phyloP scores from a whole-genome alignment of 2,329 filamentous ascomycete genomes.

The Ophiostoma quercus region DNA sequence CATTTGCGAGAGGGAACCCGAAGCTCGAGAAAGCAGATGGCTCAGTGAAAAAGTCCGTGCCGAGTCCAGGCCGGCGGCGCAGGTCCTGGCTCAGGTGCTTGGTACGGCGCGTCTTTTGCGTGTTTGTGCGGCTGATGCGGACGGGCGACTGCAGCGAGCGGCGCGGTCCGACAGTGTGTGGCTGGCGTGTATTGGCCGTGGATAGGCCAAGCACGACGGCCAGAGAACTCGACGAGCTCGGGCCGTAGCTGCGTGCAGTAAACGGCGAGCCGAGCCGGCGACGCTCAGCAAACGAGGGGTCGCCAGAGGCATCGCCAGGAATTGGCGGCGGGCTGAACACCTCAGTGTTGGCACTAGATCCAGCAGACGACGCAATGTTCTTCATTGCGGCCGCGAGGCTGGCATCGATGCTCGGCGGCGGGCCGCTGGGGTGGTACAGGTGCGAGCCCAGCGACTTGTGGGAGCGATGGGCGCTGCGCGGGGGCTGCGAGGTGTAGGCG shows the following conservation, averaged over 20 bases:
- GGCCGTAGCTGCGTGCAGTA: conserved; percentile 55
- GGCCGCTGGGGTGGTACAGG: conserved; percentile 21
- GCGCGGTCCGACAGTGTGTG: conserved; percentile 47
- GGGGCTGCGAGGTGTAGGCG: conserved; percentile 31
- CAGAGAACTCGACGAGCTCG: conserved; percentile 51
- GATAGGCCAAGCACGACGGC: conserved; percentile 38
- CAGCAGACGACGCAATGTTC: not conserved
- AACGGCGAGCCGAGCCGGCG: conserved; percentile 52
- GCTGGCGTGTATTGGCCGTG: conserved; percentile 38
- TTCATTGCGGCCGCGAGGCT: conserved; percentile 3
- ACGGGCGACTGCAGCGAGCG: conserved; percentile 51
- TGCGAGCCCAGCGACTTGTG: conserved; percentile 18
- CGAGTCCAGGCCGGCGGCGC: conserved; percentile 52
- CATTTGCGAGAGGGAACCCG: conserved; percentile 27
- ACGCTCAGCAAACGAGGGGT: conserved; percentile 33
- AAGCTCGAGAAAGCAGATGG: conserved; percentile 33
- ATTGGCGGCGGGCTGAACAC: not conserved
- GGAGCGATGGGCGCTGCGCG: not conserved
- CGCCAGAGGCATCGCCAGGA: conserved; percentile 19
- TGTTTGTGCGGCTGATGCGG: conserved; percentile 49
- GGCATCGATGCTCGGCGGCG: not conserved
- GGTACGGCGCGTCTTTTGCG: conserved; percentile 49
- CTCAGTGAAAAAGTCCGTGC: conserved; percentile 50
- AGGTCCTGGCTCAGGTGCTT: conserved; percentile 44
- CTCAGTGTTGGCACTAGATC: not conserved